Percentiles rank a stretch among this genome's conserved stretches.
These are phyloP conservation scores for Stropharia rugosoannulata DNA, from an alignment of 768 basidiomycete species.

Conservation along the genomic window DNA sequence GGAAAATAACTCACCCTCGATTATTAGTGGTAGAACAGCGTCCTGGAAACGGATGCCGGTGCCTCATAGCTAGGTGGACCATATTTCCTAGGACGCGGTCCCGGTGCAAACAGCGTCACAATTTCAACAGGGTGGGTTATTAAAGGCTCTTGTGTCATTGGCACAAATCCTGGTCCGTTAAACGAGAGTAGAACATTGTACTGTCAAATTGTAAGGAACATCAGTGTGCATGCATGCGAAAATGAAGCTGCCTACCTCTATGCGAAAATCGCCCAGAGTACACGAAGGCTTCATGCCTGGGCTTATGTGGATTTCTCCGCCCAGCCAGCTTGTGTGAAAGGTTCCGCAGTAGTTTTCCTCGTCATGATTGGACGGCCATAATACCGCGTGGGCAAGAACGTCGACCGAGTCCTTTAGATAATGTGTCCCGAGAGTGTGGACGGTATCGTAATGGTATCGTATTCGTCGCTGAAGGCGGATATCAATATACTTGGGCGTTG, in stretches of 20 bases:
- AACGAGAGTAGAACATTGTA: constrained; percentile 38
- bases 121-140: constrained; percentile 32
- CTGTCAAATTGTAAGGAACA: constrained; percentile 22
- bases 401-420: constrained; percentile 12
- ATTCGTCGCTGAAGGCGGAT: constrained; percentile 22
- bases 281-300: constrained; percentile 34
- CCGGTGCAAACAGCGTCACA: constrained; percentile 27
- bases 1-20: no score
- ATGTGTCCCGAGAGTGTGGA: constrained; percentile 7
- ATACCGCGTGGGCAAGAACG: constrained; percentile 13
- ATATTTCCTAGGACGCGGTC: constrained; percentile 28
- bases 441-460: constrained; percentile 10
- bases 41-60: no score
- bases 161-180: constrained; percentile 27
- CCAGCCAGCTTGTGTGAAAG: constrained; percentile 23
- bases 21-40: no score
- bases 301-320: constrained; percentile 37
- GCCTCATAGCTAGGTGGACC: constrained; percentile 27
- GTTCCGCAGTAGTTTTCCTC: constrained; percentile 16
- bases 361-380: constrained; percentile 16
- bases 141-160: constrained; percentile 20
- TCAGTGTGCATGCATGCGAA: neutral
- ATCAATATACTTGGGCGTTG: constrained; percentile 29
- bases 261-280: constrained; percentile 35
- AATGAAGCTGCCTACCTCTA: constrained; percentile 29